phyloP scores from a whole-genome alignment of 257 asterid genomes.

The Ilex asprella region DNA sequence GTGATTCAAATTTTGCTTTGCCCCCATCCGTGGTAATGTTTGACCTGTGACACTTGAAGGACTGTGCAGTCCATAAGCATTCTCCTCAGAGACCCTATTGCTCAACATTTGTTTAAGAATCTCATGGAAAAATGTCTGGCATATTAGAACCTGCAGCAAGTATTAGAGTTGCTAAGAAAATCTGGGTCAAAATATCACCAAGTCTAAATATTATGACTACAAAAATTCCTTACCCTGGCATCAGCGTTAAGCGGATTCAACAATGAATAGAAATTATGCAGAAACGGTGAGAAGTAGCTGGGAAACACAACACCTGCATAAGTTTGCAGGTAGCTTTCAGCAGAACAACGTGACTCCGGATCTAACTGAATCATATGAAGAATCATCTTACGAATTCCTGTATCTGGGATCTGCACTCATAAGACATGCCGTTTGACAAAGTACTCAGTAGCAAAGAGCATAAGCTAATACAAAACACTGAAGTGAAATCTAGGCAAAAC shows the following conservation, averaged over 20 bases:
- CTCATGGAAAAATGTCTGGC: conserved; percentile 89
- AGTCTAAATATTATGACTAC: conserved; percentile 6
- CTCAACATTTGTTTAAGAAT: conserved; percentile 86
- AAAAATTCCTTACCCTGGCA: conserved; percentile 69
- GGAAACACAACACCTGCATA: conserved; percentile 87
- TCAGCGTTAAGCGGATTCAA: conserved; percentile 87
- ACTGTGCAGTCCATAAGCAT: conserved; percentile 23
- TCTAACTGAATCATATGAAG: conserved; percentile 98
- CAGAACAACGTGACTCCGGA: conserved; percentile 81
- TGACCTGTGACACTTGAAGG: conserved; percentile 27
- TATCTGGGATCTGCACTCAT: conserved; percentile 80
- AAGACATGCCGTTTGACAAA: conserved; percentile 8
- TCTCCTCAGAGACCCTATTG: conserved; percentile 31
- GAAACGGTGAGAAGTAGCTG: conserved; percentile 90
- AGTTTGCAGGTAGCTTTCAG: conserved; percentile 85
- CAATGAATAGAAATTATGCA: conserved; percentile 81
- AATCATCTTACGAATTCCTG: conserved; percentile 95
- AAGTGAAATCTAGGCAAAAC: background rate
- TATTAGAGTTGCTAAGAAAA: conserved; percentile 12
- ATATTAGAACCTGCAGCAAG: conserved; percentile 73
- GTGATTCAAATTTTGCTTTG: conserved; percentile 22
- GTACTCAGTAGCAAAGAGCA: background rate
- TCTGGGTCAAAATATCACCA: conserved; percentile 4
- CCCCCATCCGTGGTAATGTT: conserved; percentile 23
- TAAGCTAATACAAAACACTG: background rate